Percentiles rank a stretch among this genome's conserved stretches.
Conservation (phyloP, 2,329 filamentous ascomycete genomes). For the Colletotrichum ledebouriae region DNA sequence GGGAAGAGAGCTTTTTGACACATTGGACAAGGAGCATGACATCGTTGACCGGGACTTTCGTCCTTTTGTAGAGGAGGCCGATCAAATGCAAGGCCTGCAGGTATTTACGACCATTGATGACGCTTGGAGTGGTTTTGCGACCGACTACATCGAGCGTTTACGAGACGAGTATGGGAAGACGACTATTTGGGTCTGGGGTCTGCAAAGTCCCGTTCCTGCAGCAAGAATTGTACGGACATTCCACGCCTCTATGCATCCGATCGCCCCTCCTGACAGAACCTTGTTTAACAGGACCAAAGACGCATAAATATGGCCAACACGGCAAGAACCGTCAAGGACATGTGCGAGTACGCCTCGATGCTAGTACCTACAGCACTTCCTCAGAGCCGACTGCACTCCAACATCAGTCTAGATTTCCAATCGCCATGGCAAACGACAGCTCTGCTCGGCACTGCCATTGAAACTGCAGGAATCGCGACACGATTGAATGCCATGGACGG, state of each 20-base stretch:
- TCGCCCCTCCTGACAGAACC: background rate
- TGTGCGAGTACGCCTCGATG: constrained; percentile 79
- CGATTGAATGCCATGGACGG: constrained; percentile 68
- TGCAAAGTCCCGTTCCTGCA: constrained; percentile 70
- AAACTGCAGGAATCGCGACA: constrained; percentile 83
- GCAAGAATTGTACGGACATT: constrained; percentile 23
- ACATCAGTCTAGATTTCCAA: constrained; percentile 69
- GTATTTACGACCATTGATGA: constrained; percentile 79
- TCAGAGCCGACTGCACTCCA: constrained; percentile 66
- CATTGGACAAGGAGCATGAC: constrained; percentile 84
- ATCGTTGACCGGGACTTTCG: constrained; percentile 91
- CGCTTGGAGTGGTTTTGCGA: constrained; percentile 84
- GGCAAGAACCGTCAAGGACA: constrained; percentile 77
- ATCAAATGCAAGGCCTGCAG: constrained; percentile 91
- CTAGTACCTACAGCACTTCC: constrained; percentile 81
- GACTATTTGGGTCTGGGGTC: constrained; percentile 87
- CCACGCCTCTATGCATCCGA: background rate
- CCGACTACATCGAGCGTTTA: constrained; percentile 80
- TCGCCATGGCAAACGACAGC: constrained; percentile 87
- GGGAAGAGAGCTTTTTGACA: constrained; percentile 81
- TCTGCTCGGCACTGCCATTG: constrained; percentile 80
- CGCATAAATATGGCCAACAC: constrained; percentile 78
- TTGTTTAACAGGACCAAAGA: constrained; percentile 64
- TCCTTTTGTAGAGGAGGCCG: constrained; percentile 91
- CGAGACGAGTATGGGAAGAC: constrained; percentile 93